Base-by-base conservation (phyloP, 345 rosid species). In the Eucalyptus pauciflora region DNA sequence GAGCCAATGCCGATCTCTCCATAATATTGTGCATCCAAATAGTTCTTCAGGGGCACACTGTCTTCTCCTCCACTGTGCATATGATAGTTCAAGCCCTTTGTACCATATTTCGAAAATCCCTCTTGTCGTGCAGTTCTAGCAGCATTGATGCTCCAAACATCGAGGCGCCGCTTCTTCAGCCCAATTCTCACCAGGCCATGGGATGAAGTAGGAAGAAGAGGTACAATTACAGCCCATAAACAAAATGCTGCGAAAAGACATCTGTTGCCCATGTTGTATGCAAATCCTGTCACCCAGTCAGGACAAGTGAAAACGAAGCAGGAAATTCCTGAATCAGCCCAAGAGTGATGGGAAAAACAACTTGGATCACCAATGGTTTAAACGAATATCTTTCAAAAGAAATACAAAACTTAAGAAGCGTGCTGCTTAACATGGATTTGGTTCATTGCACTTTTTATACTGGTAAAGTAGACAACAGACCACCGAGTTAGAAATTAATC, bases 1-100 rank as follows among this genome's bases (percentile, higher is more conserved):
- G 98, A 89, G 79, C 99, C 98, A 29, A 95, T 93, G 87, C 95
- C 95, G 41, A 96, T 93, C 88, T 93, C 98, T 92, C 98, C 99
- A 89, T 89, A 93, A 89, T 95, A 96, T 89, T 95, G 99, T 56
- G 98, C 94, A 88, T 96, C 94, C 90, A 95, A 71, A 89, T 93
- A 96, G 91, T 96, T 95, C 86, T 95, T 96, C n/a, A 96, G 94
- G 37, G 95, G 95, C 69, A 96, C 87, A 62, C 87, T 76, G 83
- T 92, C 94, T 87, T 92, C 92, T 90, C 15, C 90, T 24, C 95
- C 90, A 60, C 86, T 62, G 64, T 85, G 62, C 62, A 90, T 13
- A 88, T n/a, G 64, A 41, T 87, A 13, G 76, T 22, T 88, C 83
- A n/a, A 27, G 51, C 89, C 52, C 18, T 67, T 83, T 62, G 52